phyloP scores from a whole-genome alignment of 1,284 basidiomycete genomes.

The Calocybe gambosa region DNA sequence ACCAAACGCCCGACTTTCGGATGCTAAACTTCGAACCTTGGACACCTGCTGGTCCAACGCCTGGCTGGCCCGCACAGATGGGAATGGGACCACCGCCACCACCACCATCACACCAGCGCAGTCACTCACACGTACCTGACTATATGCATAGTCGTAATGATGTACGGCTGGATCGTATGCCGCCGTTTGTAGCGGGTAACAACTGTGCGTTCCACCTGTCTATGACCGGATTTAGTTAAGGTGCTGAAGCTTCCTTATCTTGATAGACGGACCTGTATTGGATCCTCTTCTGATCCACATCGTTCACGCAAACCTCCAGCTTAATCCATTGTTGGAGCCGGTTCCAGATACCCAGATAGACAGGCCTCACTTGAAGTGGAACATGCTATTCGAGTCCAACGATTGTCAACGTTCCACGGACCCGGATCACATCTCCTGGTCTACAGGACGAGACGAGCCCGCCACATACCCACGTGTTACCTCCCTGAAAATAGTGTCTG shows the following conservation, averaged over 20 bases:
- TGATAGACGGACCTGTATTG: slow-evolving; percentile 64
- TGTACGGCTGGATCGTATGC: slow-evolving; percentile 28
- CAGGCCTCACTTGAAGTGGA: slow-evolving; percentile 57
- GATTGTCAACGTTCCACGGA: slow-evolving; percentile 60
- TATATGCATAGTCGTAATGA: slow-evolving; percentile 9
- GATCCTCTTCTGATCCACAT: slow-evolving; percentile 50
- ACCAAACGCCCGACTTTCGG: not conserved
- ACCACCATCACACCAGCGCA: not conserved
- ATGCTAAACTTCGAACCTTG: not conserved
- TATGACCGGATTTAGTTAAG: slow-evolving; percentile 2
- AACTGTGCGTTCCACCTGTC: slow-evolving; percentile 28
- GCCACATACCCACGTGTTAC: slow-evolving; percentile 67
- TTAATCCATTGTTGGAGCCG: slow-evolving; percentile 60
- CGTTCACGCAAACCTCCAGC: slow-evolving; percentile 37
- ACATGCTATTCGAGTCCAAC: slow-evolving; percentile 62
- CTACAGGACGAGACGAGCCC: slow-evolving; percentile 58
- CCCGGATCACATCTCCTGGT: slow-evolving; percentile 55
- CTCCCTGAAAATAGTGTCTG: slow-evolving; percentile 44
- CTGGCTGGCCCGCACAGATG: slow-evolving; percentile 4
- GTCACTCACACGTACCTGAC: slow-evolving; percentile 6
- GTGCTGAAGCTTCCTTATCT: not conserved
- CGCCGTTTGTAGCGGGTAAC: slow-evolving; percentile 29
- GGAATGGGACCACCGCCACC: slow-evolving; percentile 2
- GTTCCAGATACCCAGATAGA: slow-evolving; percentile 38
- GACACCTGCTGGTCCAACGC: not conserved